These are phyloP conservation scores for Helicosporidium sp. DNA, from an alignment of 139 green algal species.

Conservation along the genomic window DNA sequence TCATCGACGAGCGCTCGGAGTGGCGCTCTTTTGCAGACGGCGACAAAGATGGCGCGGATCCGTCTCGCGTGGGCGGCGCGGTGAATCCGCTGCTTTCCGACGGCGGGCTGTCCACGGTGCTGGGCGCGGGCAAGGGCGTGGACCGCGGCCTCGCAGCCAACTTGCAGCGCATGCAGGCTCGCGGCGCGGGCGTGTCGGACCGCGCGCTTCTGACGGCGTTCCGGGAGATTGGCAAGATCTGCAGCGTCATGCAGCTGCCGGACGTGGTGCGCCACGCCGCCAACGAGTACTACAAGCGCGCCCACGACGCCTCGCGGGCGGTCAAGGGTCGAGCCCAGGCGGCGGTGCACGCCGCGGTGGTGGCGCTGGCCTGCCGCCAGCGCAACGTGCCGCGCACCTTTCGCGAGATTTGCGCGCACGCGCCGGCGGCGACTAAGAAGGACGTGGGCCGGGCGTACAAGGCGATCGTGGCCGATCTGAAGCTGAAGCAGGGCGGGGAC, in stretches of 20 bases:
- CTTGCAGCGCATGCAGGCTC: slow-evolving; percentile 9
- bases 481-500: slow-evolving; percentile 17
- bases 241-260: slow-evolving; percentile 33
- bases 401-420: slow-evolving; percentile 58
- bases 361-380: slow-evolving; percentile 69
- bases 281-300: slow-evolving; percentile 39
- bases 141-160: slow-evolving; percentile 10
- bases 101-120: slow-evolving; percentile 61
- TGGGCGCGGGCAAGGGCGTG: slow-evolving; percentile 23
- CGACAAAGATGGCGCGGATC: slow-evolving; percentile 55
- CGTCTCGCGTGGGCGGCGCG: slow-evolving; percentile 63
- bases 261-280: slow-evolving; percentile 43
- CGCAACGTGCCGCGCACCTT: slow-evolving; percentile 57
- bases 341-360: slow-evolving; percentile 58
- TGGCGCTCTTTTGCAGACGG: slow-evolving; percentile 89
- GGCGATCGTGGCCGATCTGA: slow-evolving; percentile 30
- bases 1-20: slow-evolving; percentile 83
- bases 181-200: slow-evolving; percentile 12
- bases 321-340: slow-evolving; percentile 31
- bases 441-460: slow-evolving; percentile 45
- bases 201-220: slow-evolving; percentile 23
- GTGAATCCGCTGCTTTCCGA: slow-evolving; percentile 60
- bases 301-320: slow-evolving; percentile 26
- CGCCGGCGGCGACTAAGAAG: slow-evolving; percentile 40
- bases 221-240: slow-evolving; percentile 27